Evolutionary conservation across 371 early-diverging fungal species (phyloP), one percentile per base, ranked within the genome.

Genomic region (Apophysomyces sp.): DNA sequence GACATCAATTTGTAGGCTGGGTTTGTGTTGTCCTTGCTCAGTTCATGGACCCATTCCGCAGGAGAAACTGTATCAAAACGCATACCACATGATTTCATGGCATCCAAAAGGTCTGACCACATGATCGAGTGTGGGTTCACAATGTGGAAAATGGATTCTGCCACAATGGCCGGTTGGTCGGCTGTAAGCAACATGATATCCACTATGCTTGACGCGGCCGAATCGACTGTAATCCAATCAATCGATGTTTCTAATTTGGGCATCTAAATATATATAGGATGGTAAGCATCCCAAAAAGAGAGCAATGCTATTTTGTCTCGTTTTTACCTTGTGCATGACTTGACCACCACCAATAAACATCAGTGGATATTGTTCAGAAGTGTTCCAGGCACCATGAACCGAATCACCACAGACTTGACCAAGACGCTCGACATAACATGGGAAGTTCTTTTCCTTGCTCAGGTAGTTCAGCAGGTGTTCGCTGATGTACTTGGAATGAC

Each of bases 321-420:
- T n/a, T n/a, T n/a, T n/a, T n/a, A 69, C 66, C 57, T 61, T 66
- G 34, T 65, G 55, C 69, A 78, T 67, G 18, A 63, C 2, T 3
- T 49, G 51, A 4, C 72, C 76, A 44, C 75, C 78, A 34, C 70
- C 76, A 8, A 74, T 52, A 51, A 78, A 62, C 74, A 78, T 66
- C 2, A 76, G 40, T 2, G 78, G 75, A 29, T 65, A 76, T 15
- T 77, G 75, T 21, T 82, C 83, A 5, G 58, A 61, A 1, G 57
- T 62, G 24, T 82, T 82, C 83, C 83, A 82, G 0, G 69, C 67
- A 16, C 77, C 83, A 21, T 70, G 57, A 1, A 41, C 44, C 9
- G 71, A 63, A 30, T 78, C 76, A 26, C 79, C 79, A 24, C 68
- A 70, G 8, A 78, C 68, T 63, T 80, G 83, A 4, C 78, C 78